Evolutionary conservation across 2,329 filamentous ascomycete species (phyloP), one percentile per base, ranked within the genome.

Genomic region (Samsoniella hepiali): DNA sequence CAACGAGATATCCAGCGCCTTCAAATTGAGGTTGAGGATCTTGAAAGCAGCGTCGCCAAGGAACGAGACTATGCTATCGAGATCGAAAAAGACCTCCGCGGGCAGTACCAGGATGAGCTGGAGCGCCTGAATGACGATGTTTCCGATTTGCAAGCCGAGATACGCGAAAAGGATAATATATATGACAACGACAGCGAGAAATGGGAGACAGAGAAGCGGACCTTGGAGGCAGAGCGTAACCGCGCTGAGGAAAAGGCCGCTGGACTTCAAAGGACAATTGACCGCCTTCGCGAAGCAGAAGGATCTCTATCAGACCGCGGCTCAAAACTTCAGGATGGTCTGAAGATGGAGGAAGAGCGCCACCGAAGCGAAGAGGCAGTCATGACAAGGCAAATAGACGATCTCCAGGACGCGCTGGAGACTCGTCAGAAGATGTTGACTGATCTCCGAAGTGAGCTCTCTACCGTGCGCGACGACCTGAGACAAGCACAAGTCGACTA

Each of bases 321-420:
- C 69, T 80, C 80, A 29, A 88, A 82, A 71, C 76, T 92, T 22
- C 86, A 90, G 71, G 83, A 88, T 69, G 86, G 87, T 3, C 79
- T 93, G 13, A 82, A 89, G 66, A 90, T 85, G 69, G 90, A 93
- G 70, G 84, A 84, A 54, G 84, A 91, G 66, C 87, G 90, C 31
- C 88, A 95, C 70, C 82, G 83, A 66, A 86, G 84, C 62, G 90
- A 94, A 69, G 89, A 94, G 71, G 84, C 84, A 11, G 77, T 88
- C 8, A 78, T 96, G 58, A 85, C 81, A 65, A 82, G 84, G n/a
- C 91, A 95, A 72, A 86, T 96, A 58, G 84, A 89, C 54, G 88
- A 89, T 58, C 80, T 95, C 10, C 88, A 90, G 69, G 83, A 86
- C 55, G 90, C 92, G 64, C 81, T 95, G 13, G 83, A 89, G 63